Percentiles rank a stretch among this genome's conserved stretches.
phyloP scores from a whole-genome alignment of 2,329 filamentous ascomycete genomes.

The Colletotrichum scovillei region DNA sequence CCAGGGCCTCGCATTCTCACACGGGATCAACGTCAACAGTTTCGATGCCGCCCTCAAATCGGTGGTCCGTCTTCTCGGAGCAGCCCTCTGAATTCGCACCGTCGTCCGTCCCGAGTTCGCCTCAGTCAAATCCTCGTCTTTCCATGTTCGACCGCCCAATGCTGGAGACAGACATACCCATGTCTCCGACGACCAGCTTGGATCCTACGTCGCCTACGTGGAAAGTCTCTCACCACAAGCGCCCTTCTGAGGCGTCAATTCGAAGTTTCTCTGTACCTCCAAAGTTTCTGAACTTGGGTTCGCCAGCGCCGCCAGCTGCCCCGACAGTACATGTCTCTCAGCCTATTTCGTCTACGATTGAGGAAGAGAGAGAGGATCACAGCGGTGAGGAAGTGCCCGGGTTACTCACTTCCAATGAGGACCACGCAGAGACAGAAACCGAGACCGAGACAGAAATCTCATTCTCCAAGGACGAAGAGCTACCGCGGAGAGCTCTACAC shows the following conservation, averaged over 20 bases:
- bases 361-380: slow-evolving; percentile 42
- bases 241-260: slow-evolving; percentile 64
- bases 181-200: slow-evolving; percentile 83
- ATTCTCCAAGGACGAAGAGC: slow-evolving; percentile 47
- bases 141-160: slow-evolving; percentile 83
- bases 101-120: slow-evolving; percentile 85
- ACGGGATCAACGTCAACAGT: slow-evolving; percentile 63
- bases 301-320: slow-evolving; percentile 32
- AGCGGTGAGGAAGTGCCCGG: slow-evolving; percentile 47
- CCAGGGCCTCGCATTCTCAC: slow-evolving; percentile 54
- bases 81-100: slow-evolving; percentile 72
- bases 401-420: slow-evolving; percentile 45
- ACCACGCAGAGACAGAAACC: slow-evolving; percentile 47
- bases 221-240: slow-evolving; percentile 63
- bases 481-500: slow-evolving; percentile 62
- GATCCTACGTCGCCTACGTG: slow-evolving; percentile 74
- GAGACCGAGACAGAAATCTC: slow-evolving; percentile 46
- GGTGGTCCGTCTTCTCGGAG: slow-evolving; percentile 74
- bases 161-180: slow-evolving; percentile 77
- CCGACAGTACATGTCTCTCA: slow-evolving; percentile 40
- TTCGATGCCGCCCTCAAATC: slow-evolving; percentile 57
- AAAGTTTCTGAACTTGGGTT: slow-evolving; percentile 38
- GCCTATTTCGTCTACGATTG: slow-evolving; percentile 26
- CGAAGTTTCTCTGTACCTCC: slow-evolving; percentile 39
- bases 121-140: slow-evolving; percentile 76